Evolutionary conservation across 2,329 filamentous ascomycete species (phyloP), one percentile per base, ranked within the genome.

Genomic region (Daldinia sp.): DNA sequence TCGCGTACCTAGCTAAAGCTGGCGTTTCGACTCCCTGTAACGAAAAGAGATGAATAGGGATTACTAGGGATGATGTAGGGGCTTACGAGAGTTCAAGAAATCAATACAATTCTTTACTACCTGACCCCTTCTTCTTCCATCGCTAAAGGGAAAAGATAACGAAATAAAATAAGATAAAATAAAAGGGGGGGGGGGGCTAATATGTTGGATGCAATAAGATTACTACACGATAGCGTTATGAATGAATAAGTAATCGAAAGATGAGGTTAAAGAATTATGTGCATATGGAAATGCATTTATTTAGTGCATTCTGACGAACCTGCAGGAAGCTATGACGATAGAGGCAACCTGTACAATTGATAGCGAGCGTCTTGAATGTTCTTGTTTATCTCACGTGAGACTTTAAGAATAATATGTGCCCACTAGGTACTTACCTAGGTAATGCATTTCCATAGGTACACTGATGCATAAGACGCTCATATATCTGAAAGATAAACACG

Each of bases 1-100:
- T 29, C 10, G 21, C 41, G 54, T 50, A 64, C 56, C 63, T 66
- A 64, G 60, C 63, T 66, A 63, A 61, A 45, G 60, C 43, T 50
- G 34, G 48, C 30, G 63, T 66, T 64, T 66, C 57, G 53, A 13
- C 60, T 56, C 56, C 56, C 30, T 63, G 63, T 41, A 59, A 54
- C 61, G 35, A 62, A 49, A 60, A 45, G 52, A 55, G 63, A 60
- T 58, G 55, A 59, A 37, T 37, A 65, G 52, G 63, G 58, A 50
- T 55, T 43, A 43, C 9, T 13, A 35, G 17, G 15, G 63, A 56
- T 58, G 49, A 55, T 35, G 50, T 57, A 66, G 34, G 60, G 56
- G 52, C 17, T 32, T 4, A 10, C 48, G 43, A 29, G 32, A 27
- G 17, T 53, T 47, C 30, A 25, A 37, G 30, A 35, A 52, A 34